These are phyloP conservation scores for Russula sp. DNA, from an alignment of 768 basidiomycete species.

Conservation along the genomic window DNA sequence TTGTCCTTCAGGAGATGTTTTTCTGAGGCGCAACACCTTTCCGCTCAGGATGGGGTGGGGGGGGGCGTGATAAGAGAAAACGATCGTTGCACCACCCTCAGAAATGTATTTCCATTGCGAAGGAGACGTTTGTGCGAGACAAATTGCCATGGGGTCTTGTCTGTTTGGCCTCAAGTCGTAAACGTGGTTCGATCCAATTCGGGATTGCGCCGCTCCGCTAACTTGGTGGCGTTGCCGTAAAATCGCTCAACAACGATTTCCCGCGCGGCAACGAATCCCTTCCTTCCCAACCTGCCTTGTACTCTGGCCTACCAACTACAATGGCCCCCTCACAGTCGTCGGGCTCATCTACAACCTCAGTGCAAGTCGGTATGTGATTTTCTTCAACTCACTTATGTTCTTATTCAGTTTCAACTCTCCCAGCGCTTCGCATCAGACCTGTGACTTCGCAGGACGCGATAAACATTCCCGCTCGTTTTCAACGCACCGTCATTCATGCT, in stretches of 20 bases:
- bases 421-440: conserved; percentile 88
- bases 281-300: conserved; percentile 13
- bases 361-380: conserved; percentile 81
- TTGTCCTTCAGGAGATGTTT: conserved; percentile 29
- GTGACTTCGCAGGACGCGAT: conserved; percentile 74
- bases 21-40: conserved; percentile 73
- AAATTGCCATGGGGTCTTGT: not conserved
- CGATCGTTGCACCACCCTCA: conserved; percentile 89
- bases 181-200: not conserved
- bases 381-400: conserved; percentile 4
- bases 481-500: conserved; percentile 80
- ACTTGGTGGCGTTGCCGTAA: conserved; percentile 7
- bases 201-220: conserved; percentile 8
- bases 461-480: conserved; percentile 90
- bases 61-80: conserved; percentile 73
- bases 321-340: conserved; percentile 73
- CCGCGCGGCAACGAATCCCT: conserved; percentile 13
- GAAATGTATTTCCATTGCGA: conserved; percentile 76
- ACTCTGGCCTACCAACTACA: conserved; percentile 23
- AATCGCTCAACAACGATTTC: conserved; percentile 9
- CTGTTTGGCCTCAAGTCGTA: not conserved
- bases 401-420: conserved; percentile 19
- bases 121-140: conserved; percentile 27
- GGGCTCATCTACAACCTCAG: conserved; percentile 64
- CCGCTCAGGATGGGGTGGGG: conserved; percentile 44